A percentile compares a stretch with the other conserved stretches of the same genome.
phyloP scores from a whole-genome alignment of 441 rosid species.

The Gossypium gossypioides region DNA sequence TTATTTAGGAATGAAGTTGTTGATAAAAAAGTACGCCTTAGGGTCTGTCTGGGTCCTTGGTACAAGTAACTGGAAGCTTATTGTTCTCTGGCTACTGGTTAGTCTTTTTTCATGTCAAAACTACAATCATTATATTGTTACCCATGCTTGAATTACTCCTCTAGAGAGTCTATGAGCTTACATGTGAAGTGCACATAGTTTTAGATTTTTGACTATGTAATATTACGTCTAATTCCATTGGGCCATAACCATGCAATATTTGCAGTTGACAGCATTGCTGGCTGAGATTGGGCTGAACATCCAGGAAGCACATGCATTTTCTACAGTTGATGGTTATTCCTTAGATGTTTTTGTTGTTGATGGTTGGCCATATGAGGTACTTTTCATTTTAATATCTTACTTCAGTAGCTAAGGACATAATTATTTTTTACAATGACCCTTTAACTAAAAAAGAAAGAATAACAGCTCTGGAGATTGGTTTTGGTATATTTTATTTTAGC shows the following conservation, averaged over 20 bases:
- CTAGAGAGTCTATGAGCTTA: neutral
- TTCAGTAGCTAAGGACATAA: neutral
- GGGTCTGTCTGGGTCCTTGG: neutral
- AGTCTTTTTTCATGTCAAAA: neutral
- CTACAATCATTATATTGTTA: neutral
- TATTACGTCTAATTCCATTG: slow-evolving; percentile 14
- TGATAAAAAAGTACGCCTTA: neutral
- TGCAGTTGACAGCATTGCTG: slow-evolving; percentile 57
- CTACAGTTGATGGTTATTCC: slow-evolving; percentile 59
- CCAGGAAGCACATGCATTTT: slow-evolving; percentile 71
- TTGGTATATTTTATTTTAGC: neutral
- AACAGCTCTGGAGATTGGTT: neutral
- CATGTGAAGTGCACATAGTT: neutral
- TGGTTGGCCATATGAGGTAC: slow-evolving; percentile 73
- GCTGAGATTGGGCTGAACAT: slow-evolving; percentile 67
- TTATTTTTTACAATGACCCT: neutral
- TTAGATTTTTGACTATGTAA: neutral
- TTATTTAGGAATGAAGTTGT: slow-evolving; percentile 4
- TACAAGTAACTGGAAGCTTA: neutral
- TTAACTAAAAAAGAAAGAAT: neutral
- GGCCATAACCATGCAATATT: slow-evolving; percentile 19
- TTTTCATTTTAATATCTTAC: neutral
- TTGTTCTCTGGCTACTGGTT: neutral
- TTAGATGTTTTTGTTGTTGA: slow-evolving; percentile 72
- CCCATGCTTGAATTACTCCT: neutral